Evolutionary conservation across 345 rosid species (phyloP).

Genomic region (Conringia planisiliqua): DNA sequence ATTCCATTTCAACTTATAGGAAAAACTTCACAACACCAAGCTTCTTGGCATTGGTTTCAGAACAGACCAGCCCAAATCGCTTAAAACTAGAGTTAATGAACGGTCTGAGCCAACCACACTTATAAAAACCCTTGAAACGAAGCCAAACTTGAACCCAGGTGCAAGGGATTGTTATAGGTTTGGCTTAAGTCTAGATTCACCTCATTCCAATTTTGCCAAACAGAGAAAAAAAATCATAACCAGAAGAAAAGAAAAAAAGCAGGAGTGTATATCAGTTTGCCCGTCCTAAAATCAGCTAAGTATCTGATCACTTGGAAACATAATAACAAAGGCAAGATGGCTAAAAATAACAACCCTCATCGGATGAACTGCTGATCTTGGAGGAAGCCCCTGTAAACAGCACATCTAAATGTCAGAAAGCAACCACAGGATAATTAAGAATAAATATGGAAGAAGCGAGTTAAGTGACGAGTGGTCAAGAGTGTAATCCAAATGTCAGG

Average conservation of each 20-base stretch:
- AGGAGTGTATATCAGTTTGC: slow-evolving; percentile 4
- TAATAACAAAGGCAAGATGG: slow-evolving; percentile 22
- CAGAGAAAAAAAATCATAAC: not conserved
- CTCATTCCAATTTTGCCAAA: slow-evolving; percentile 5
- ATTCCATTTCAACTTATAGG: not conserved
- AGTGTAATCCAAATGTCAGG: slow-evolving; percentile 3
- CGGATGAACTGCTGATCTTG: slow-evolving; percentile 97
- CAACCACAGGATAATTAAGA: not conserved
- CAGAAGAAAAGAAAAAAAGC: not conserved
- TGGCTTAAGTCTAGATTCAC: slow-evolving; percentile 11
- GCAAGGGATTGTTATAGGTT: not conserved
- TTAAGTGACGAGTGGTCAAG: not conserved
- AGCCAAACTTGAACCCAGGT: not conserved
- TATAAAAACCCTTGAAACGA: not conserved
- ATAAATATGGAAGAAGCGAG: not conserved
- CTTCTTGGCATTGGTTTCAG: not conserved
- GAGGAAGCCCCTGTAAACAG: slow-evolving; percentile 83
- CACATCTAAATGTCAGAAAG: slow-evolving; percentile 7
- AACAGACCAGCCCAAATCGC: not conserved
- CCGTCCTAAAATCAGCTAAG: slow-evolving; percentile 6
- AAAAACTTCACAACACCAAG: slow-evolving; percentile 11
- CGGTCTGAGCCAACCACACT: not conserved
- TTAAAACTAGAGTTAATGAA: not conserved
- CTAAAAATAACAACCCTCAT: slow-evolving; percentile 82
- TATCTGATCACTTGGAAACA: slow-evolving; percentile 5